Percentiles rank a stretch among this genome's conserved stretches.
Evolutionary conservation across 345 rosid species (phyloP).

Genomic region (Linum trigynum): DNA sequence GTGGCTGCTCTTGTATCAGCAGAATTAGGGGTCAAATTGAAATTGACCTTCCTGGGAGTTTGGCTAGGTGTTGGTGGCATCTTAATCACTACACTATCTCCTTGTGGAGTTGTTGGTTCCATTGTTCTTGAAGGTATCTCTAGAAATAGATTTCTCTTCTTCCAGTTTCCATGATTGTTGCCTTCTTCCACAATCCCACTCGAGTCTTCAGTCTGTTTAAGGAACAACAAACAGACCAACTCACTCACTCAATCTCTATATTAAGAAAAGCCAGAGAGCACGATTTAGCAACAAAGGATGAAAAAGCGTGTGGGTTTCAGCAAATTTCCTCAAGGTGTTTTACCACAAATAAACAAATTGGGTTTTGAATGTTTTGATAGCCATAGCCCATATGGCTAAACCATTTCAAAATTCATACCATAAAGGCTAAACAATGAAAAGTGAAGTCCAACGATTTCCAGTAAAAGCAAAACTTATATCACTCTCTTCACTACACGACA

Average conservation of each 20-base stretch:
- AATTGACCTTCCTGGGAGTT: constrained; percentile 79
- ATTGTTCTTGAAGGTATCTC: constrained; percentile 64
- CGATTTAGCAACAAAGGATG: neutral
- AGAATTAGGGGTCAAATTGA: constrained; percentile 48
- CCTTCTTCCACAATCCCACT: constrained; percentile 40
- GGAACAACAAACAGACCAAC: neutral
- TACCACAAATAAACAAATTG: no score
- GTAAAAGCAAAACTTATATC: neutral
- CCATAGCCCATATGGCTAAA: no score
- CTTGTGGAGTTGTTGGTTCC: constrained; percentile 25
- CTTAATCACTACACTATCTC: constrained; percentile 42
- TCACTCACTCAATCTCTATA: neutral
- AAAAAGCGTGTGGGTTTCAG: neutral
- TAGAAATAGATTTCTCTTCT: constrained; percentile 52
- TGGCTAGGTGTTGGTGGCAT: constrained; percentile 70
- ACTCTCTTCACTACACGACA: neutral
- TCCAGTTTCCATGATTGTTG: constrained; percentile 41
- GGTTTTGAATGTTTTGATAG: no score
- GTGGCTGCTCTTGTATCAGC: constrained; percentile 25
- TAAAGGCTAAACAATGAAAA: neutral
- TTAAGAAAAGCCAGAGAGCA: neutral
- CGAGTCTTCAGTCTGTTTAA: constrained; percentile 36
- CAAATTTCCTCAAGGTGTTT: neutral
- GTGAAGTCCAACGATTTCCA: neutral
- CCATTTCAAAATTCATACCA: neutral